Evolutionary conservation across 306 rosid species (phyloP), one percentile per base, ranked within the genome.

Genomic region (Fragaria vesca): DNA sequence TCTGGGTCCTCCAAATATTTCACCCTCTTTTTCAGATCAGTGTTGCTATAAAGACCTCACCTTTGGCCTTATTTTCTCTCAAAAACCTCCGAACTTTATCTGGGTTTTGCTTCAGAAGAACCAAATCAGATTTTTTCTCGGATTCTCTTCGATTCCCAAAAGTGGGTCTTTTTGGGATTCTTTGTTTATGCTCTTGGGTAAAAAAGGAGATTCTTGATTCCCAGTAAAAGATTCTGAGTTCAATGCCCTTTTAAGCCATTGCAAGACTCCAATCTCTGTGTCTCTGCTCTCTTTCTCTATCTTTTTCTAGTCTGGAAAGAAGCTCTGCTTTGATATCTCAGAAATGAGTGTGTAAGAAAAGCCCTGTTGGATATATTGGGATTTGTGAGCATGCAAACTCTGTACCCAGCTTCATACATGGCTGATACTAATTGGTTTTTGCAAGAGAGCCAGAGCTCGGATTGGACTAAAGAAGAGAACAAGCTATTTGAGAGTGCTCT

Each of bases 401-500:
- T 90, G 45, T 83, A 82, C 66, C 83, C 90, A 26, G 75, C 84
- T 83, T 86, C 84, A 8, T 63, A 61, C 7, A 65, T 84, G 84
- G 72, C 88, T 54, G 88, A 66, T 51, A 79, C 93, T 45, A 75
- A 77, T 60, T 83, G 91, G 95, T 73, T 84, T 71, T 50, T 82
- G 34, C 85, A 84, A 72, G 88, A 82, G 78, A 87, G 81, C 76
- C 72, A 78, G 30, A 78, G 66, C 84, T 79, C 88, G 47, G 91
- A 92, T 72, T 94, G 98, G 98, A 92, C 88, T 26, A 90, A 43
- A 81, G 97, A 94, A 75, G 97, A 94, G 89, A 94, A 94, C 82
- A 94, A 94, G 88, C 66, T 11, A 77, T 94, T 94, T 72, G 98
- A 94, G 80, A 92, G 93, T 26, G 98, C 98, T 34, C 95, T 94